Percentiles rank a stretch among this genome's conserved stretches.
Conservation (phyloP, 164 flowering plant species). For the Houttuynia cordata region DNA sequence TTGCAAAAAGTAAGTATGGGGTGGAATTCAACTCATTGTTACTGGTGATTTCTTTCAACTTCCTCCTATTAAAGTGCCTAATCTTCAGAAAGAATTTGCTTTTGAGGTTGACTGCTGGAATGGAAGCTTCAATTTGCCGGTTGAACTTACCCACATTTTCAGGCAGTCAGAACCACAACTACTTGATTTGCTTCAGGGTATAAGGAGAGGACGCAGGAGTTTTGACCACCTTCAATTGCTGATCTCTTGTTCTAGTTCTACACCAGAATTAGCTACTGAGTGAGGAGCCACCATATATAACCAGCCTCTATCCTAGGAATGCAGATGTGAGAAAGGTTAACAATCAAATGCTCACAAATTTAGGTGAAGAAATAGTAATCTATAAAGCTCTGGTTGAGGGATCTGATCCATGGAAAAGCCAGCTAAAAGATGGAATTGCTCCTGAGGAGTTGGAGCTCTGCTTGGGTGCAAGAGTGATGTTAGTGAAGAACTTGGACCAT, state of each 20-base stretch:
- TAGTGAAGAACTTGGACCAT: constrained; percentile 30
- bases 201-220: constrained; percentile 35
- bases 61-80: constrained; percentile 21
- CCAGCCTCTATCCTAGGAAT: constrained; percentile 39
- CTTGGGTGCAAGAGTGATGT: constrained; percentile 49
- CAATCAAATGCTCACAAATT: constrained; percentile 18
- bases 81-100: constrained; percentile 26
- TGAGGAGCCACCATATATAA: constrained; percentile 17
- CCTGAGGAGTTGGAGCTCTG: constrained; percentile 30
- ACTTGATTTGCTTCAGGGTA: constrained; percentile 38
- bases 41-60: constrained; percentile 60
- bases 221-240: constrained; percentile 21
- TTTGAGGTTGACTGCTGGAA: constrained; percentile 65
- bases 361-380: constrained; percentile 12
- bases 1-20: constrained; percentile 28
- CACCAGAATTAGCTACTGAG: neutral
- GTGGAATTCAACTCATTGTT: constrained; percentile 52
- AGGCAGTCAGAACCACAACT: constrained; percentile 34
- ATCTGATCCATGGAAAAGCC: constrained; percentile 22
- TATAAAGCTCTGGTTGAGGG: constrained; percentile 40
- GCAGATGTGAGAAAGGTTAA: constrained; percentile 35
- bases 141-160: constrained; percentile 36
- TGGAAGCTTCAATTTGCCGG: constrained; percentile 34
- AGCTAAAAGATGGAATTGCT: constrained; percentile 30
- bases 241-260: constrained; percentile 10